phyloP scores from a whole-genome alignment of 108 stramenopile species.

The Conticribra weissflogii region DNA sequence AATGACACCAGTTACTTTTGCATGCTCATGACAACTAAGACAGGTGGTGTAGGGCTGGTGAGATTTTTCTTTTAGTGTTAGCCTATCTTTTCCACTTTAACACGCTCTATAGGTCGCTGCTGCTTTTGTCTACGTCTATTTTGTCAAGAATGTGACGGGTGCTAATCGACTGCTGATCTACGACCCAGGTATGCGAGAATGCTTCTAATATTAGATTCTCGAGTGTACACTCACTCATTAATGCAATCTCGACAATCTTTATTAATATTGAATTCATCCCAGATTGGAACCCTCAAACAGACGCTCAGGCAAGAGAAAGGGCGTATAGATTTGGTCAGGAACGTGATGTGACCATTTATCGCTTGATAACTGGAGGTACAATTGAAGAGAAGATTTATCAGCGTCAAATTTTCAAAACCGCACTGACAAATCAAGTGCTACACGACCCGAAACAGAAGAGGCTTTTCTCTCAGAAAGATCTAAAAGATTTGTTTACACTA shows the following conservation, averaged over 20 bases:
- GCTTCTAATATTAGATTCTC: too few relatives aligned
- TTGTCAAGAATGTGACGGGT: slow-evolving; percentile 44
- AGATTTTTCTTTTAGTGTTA: slow-evolving; percentile 14
- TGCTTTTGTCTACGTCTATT: too few relatives aligned
- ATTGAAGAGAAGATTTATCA: slow-evolving; percentile 99
- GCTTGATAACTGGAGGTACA: slow-evolving; percentile 83
- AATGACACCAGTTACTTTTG: slow-evolving; percentile 76
- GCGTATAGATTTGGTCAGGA: slow-evolving; percentile 93
- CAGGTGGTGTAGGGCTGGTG: slow-evolving; percentile 94
- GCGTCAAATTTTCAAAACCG: slow-evolving; percentile 98
- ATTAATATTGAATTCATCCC: slow-evolving; percentile 86
- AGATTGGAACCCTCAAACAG: slow-evolving; percentile 97
- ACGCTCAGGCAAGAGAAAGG: slow-evolving; percentile 92
- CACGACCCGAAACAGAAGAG: slow-evolving; percentile 91
- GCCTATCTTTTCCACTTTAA: slow-evolving; percentile 45
- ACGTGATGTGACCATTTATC: slow-evolving; percentile 76
- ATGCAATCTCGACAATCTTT: slow-evolving; percentile 37
- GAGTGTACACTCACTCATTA: neutral
- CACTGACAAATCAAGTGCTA: slow-evolving; percentile 89
- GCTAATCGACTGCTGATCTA: slow-evolving; percentile 81
- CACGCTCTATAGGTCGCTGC: too few relatives aligned
- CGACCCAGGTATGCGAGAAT: slow-evolving; percentile 75
- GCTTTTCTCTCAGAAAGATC: slow-evolving; percentile 87
- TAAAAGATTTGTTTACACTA: slow-evolving; percentile 91
- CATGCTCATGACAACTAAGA: slow-evolving; percentile 95